A percentile compares a stretch with the other conserved stretches of the same genome.
phyloP scores from a whole-genome alignment of 1,284 basidiomycete species.

The Rhodofomes roseus region DNA sequence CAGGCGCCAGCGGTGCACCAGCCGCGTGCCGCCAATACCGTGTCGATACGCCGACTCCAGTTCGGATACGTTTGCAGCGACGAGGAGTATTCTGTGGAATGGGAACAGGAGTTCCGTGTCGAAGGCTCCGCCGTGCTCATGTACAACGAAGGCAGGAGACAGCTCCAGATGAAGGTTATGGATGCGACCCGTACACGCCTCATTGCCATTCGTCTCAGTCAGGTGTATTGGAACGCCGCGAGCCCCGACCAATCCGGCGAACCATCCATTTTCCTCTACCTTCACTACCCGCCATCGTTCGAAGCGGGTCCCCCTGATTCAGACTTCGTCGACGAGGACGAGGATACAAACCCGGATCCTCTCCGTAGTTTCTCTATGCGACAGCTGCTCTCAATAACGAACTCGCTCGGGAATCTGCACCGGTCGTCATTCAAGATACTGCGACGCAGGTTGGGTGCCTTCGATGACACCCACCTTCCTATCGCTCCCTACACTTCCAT shows the following conservation, averaged over 20 bases:
- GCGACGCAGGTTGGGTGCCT: constrained; percentile 20
- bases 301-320: constrained; percentile 26
- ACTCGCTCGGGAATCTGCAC: background rate
- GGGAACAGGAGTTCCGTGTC: constrained; percentile 34
- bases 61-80: constrained; percentile 57
- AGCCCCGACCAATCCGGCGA: constrained; percentile 24
- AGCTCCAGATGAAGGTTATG: constrained; percentile 39
- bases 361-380: constrained; percentile 18
- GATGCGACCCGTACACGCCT: constrained; percentile 22
- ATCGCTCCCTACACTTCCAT: constrained; percentile 45
- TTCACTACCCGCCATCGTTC: constrained; percentile 43
- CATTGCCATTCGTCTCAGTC: constrained; percentile 41
- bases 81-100: constrained; percentile 52
- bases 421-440: too few species aligned
- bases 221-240: constrained; percentile 37
- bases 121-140: constrained; percentile 23
- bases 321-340: constrained; percentile 9
- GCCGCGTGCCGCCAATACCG: constrained; percentile 12
- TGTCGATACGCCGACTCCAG: constrained; percentile 36
- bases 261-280: constrained; percentile 38
- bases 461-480: constrained; percentile 22
- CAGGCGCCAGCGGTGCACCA: constrained; percentile 29
- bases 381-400: background rate
- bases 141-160: constrained; percentile 44
- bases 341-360: background rate